Percentiles rank a stretch among this genome's conserved stretches.
Evolutionary conservation across 129 eudicot genomes (phyloP).

Genomic region (Lactuca sativa): DNA sequence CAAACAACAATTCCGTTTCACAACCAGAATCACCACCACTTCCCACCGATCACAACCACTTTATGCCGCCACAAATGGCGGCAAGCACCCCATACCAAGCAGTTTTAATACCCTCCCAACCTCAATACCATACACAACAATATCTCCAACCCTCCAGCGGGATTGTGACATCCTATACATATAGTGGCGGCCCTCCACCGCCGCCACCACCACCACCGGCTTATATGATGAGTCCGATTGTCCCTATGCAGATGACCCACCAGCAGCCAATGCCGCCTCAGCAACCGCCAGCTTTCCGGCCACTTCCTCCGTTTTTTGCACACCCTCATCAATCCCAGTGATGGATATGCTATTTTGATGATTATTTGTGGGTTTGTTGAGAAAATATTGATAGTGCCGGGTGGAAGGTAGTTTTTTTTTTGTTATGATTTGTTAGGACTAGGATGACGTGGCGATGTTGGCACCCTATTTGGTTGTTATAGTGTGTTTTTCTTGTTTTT

Average conservation of each 20-base stretch:
- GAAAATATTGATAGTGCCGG: constrained; percentile 20
- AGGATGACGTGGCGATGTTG: background rate
- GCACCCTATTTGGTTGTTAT: constrained; percentile 28
- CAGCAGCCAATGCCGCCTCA: constrained; percentile 48
- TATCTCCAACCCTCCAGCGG: constrained; percentile 60
- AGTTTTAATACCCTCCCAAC: constrained; percentile 48
- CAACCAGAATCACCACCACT: constrained; percentile 36
- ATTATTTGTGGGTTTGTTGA: constrained; percentile 27
- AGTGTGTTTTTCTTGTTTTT: constrained; percentile 15
- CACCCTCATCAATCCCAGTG: constrained; percentile 63
- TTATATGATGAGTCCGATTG: constrained; percentile 70
- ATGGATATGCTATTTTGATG: constrained; percentile 13
- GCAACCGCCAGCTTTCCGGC: constrained; percentile 50
- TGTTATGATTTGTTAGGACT: constrained; percentile 18
- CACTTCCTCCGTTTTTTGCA: constrained; percentile 54
- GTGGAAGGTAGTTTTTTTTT: constrained; percentile 27
- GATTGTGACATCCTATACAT: constrained; percentile 45
- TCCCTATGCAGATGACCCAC: constrained; percentile 53
- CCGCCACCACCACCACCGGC: constrained; percentile 63
- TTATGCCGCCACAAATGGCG: constrained; percentile 37
- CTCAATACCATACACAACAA: constrained; percentile 65
- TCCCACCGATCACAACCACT: constrained; percentile 41
- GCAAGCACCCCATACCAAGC: constrained; percentile 55
- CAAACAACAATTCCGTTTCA: constrained; percentile 41
- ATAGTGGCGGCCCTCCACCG: constrained; percentile 48